Percentiles rank a stretch among this genome's conserved stretches.
phyloP scores from a whole-genome alignment of 208 protist species.

The Leishmania guyanensis region DNA sequence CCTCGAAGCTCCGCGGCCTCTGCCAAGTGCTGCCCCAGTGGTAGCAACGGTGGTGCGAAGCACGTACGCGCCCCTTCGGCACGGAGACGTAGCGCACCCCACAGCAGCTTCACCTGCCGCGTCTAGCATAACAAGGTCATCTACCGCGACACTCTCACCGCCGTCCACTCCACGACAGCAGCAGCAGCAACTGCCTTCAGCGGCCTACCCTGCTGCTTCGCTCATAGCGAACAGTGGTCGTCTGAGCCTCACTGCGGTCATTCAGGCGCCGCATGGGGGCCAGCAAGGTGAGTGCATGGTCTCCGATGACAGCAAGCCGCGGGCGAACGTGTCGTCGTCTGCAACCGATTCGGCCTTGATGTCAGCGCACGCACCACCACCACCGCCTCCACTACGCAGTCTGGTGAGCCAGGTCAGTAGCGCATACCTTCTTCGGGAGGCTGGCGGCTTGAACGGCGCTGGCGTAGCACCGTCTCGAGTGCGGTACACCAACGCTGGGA shows the following conservation, averaged over 20 bases:
- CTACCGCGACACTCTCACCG: background rate
- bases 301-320: constrained; percentile 32
- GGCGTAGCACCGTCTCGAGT: background rate
- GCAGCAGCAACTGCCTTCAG: background rate
- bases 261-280: constrained; percentile 32
- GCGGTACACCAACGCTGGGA: constrained; percentile 34
- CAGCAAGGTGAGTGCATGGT: constrained; percentile 37
- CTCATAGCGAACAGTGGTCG: background rate
- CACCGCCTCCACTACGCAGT: background rate
- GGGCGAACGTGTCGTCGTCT: constrained; percentile 22
- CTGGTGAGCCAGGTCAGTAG: background rate
- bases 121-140: background rate
- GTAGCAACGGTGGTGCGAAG: background rate
- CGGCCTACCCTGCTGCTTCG: background rate
- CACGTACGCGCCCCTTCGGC: constrained; percentile 38
- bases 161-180: background rate
- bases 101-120: background rate
- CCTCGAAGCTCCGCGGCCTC: background rate
- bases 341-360: background rate
- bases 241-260: constrained; percentile 39
- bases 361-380: constrained; percentile 2
- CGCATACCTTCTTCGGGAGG: background rate
- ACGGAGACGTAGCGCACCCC: constrained; percentile 21
- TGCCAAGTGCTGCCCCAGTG: background rate
- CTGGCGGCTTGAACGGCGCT: background rate